These are phyloP conservation scores for Comarum palustre DNA, from an alignment of 306 rosid genomes.

Conservation along the genomic window DNA sequence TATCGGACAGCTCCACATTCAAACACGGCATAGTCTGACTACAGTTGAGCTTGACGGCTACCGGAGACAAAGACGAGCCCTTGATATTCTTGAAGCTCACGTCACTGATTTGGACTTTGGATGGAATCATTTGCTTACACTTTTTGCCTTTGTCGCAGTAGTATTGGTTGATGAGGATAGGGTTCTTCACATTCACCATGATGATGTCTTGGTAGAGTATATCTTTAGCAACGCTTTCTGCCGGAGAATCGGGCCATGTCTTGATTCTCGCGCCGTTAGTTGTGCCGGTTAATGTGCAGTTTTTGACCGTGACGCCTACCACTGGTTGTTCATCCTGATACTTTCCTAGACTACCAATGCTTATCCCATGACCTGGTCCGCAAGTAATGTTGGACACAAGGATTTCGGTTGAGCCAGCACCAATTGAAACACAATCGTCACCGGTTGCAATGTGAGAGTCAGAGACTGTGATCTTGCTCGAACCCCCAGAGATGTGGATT, in stretches of 20 bases:
- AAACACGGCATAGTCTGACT: too few relatives aligned
- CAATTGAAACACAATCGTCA: too few relatives aligned
- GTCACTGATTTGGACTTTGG: conserved; percentile 2
- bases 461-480: too few relatives aligned
- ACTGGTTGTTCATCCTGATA: conserved; percentile 28
- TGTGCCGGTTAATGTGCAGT: conserved; percentile 33
- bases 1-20: conserved; percentile 27
- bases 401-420: too few relatives aligned
- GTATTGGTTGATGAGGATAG: conserved; percentile 46
- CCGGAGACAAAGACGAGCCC: too few relatives aligned
- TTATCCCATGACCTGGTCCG: too few relatives aligned
- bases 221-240: conserved; percentile 1
- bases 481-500: too few relatives aligned
- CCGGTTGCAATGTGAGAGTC: too few relatives aligned
- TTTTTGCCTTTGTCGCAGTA: conserved; percentile 37
- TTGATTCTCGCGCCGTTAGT: conserved; percentile 45
- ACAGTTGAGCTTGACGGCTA: too few relatives aligned
- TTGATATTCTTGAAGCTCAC: too few relatives aligned
- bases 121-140: conserved; percentile 13
- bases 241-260: conserved; percentile 35
- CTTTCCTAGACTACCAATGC: too few relatives aligned
- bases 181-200: conserved; percentile 37
- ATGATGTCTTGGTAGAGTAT: conserved; percentile 33
- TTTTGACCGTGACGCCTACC: conserved; percentile 18
- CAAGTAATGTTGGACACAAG: too few relatives aligned